Evolutionary conservation across 495 filamentous ascomycete species (phyloP).

Genomic region (Sordaria brevicollis): DNA sequence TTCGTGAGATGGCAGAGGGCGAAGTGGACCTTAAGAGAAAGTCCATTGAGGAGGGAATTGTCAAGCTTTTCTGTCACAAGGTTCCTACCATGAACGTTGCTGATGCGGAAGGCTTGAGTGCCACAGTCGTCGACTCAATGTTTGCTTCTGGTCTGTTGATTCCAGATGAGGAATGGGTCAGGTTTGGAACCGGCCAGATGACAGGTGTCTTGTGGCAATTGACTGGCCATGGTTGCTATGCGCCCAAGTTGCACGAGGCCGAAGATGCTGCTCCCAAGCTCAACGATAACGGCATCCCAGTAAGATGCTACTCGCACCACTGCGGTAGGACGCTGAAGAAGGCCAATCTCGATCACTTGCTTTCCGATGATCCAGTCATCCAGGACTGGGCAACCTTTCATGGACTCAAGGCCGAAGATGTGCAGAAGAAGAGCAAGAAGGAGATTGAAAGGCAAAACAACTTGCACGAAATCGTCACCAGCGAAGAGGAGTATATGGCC

Average conservation of each 20-base stretch:
- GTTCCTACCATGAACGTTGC: constrained; percentile 98
- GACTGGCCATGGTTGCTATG: constrained; percentile 87
- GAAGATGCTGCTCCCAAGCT: constrained; percentile 34
- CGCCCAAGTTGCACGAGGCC: constrained; percentile 66
- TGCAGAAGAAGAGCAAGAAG: constrained; percentile 60
- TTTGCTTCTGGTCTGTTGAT: constrained; percentile 65
- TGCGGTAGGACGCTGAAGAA: constrained; percentile 93
- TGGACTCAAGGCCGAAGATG: constrained; percentile 67
- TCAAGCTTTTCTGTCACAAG: constrained; percentile 87
- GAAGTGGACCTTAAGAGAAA: constrained; percentile 71
- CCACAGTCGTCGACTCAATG: constrained; percentile 74
- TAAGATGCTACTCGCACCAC: constrained; percentile 87
- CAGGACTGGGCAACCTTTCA: constrained; percentile 92
- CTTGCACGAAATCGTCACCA: constrained; percentile 90
- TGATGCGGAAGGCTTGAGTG: constrained; percentile 81
- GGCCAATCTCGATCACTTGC: constrained; percentile 65
- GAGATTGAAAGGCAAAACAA: constrained; percentile 91
- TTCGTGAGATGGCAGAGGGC: constrained; percentile 79
- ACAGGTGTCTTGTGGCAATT: constrained; percentile 89
- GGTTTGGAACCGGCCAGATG: constrained; percentile 64
- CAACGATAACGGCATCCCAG: constrained; percentile 39
- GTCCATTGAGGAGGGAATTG: constrained; percentile 73
- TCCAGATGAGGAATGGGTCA: constrained; percentile 96
- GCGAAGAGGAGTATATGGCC: constrained; percentile 83
- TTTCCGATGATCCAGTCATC: constrained; percentile 52